A percentile compares a stretch with the other conserved stretches of the same genome.
These are phyloP conservation scores for Chaetomium globosum DNA, from an alignment of 2,329 filamentous ascomycete species.

Conservation along the genomic window DNA sequence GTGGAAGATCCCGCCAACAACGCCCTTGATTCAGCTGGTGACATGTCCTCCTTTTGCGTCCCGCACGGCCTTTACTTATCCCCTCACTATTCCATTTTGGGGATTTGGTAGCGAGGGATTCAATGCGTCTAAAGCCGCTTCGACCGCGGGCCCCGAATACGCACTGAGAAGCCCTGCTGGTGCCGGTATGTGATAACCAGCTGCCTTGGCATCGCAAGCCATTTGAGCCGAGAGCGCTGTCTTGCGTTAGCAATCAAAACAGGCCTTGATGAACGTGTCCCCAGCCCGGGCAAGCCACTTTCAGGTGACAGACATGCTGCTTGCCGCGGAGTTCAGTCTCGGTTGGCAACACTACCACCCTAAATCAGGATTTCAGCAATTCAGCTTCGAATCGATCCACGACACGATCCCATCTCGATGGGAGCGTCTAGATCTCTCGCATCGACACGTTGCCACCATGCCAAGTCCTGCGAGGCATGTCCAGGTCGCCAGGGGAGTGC, in stretches of 20 bases:
- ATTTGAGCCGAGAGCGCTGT: background rate
- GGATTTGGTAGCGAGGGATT: background rate
- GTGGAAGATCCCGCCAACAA: conserved; percentile 7
- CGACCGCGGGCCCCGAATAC: background rate
- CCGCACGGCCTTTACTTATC: background rate
- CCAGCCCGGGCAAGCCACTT: background rate
- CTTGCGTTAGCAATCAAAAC: background rate
- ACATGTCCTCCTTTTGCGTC: background rate
- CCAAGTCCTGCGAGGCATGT: conserved; percentile 12
- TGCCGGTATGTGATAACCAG: background rate
- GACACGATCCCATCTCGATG: conserved; percentile 18
- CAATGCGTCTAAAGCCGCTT: background rate
- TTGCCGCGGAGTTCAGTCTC: background rate
- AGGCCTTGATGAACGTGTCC: background rate
- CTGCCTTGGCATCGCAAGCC: background rate
- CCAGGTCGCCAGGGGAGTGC: conserved; percentile 1
- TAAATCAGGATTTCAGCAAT: background rate
- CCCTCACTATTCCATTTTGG: background rate
- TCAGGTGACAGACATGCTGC: background rate
- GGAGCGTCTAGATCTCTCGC: conserved; percentile 12
- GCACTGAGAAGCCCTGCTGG: background rate
- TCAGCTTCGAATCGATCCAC: conserved; percentile 14
- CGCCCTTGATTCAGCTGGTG: background rate
- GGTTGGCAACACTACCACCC: background rate
- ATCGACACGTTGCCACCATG: conserved; percentile 16